Evolutionary conservation across 2,329 filamentous ascomycete genomes (phyloP).

Genomic region (Cladosporium phlei): DNA sequence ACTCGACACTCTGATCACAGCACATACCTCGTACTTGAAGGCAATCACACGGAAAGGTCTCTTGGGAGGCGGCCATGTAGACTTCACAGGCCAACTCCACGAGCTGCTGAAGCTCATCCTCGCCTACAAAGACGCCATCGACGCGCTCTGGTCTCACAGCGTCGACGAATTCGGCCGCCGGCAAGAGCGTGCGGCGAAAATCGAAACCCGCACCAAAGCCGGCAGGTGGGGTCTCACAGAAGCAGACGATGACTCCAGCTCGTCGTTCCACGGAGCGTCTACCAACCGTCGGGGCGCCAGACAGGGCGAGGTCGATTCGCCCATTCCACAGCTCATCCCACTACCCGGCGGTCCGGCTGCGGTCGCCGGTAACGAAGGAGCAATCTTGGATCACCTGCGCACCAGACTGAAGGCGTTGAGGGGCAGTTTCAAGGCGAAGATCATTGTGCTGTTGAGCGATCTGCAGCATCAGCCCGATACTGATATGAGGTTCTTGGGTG

Average conservation of each 20-base stretch:
- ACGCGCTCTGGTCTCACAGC: constrained; percentile 89
- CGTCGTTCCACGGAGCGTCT: constrained; percentile 11
- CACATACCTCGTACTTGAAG: constrained; percentile 84
- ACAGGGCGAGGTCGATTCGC: constrained; percentile 31
- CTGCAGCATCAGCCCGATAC: constrained; percentile 88
- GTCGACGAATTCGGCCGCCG: constrained; percentile 88
- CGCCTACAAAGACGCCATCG: constrained; percentile 84
- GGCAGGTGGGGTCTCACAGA: constrained; percentile 62
- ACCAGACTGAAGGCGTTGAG: constrained; percentile 68
- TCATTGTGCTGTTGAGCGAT: constrained; percentile 82
- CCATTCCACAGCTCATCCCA: constrained; percentile 38
- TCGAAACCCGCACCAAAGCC: constrained; percentile 61
- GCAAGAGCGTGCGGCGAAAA: constrained; percentile 76
- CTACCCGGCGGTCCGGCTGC: constrained; percentile 28
- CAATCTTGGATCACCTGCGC: constrained; percentile 70
- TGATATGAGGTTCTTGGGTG: constrained; percentile 90
- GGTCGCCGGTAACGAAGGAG: constrained; percentile 44
- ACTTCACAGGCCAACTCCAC: constrained; percentile 85
- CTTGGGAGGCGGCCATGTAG: constrained; percentile 62
- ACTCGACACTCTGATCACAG: constrained; percentile 88
- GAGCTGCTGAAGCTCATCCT: constrained; percentile 94
- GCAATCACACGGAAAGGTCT: constrained; percentile 95
- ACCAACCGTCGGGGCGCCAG: constrained; percentile 23
- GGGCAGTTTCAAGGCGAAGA: constrained; percentile 67
- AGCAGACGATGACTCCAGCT: constrained; percentile 39